Percentiles rank a stretch among this genome's conserved stretches.
These are phyloP conservation scores for Guadua angustifolia DNA, from an alignment of 176 grass and related monocot genomes.

Conservation along the genomic window DNA sequence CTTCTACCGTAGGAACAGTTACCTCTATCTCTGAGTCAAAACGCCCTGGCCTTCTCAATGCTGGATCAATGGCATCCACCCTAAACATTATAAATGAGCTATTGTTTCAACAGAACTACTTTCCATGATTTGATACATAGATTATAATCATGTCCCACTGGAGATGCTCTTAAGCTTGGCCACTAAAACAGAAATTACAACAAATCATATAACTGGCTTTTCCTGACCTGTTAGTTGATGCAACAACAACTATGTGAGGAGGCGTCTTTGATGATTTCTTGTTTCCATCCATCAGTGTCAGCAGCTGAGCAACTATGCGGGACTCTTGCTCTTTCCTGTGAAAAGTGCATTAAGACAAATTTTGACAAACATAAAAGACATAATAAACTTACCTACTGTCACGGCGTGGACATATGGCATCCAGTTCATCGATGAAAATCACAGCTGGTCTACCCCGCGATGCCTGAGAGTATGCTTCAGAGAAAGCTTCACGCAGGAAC, in stretches of 20 bases:
- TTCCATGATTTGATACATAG: not conserved
- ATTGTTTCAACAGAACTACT: not conserved
- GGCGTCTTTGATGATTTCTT: constrained; percentile 62
- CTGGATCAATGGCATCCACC: constrained; percentile 88
- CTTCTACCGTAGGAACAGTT: constrained; percentile 74
- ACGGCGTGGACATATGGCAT: constrained; percentile 85
- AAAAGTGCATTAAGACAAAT: not conserved
- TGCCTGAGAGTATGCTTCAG: constrained; percentile 70
- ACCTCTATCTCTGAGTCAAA: constrained; percentile 93
- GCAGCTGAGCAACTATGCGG: constrained; percentile 83
- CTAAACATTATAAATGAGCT: constrained; percentile 20
- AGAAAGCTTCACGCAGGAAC: constrained; percentile 76
- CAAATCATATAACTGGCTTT: not conserved
- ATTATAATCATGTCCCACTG: not conserved
- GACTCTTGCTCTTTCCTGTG: constrained; percentile 78
- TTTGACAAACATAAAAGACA: not conserved
- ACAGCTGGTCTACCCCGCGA: constrained; percentile 72
- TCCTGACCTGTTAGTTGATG: constrained; percentile 88
- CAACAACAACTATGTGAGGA: constrained; percentile 81
- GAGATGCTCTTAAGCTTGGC: constrained; percentile 27
- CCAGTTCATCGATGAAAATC: constrained; percentile 91
- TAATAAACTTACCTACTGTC: constrained; percentile 52
- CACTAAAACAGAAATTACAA: constrained; percentile 15
- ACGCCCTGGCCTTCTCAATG: constrained; percentile 79
- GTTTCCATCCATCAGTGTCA: constrained; percentile 94